A percentile compares a stretch with the other conserved stretches of the same genome.
Conservation (phyloP, 768 basidiomycete species). For the Cyclocybe cylindracea region DNA sequence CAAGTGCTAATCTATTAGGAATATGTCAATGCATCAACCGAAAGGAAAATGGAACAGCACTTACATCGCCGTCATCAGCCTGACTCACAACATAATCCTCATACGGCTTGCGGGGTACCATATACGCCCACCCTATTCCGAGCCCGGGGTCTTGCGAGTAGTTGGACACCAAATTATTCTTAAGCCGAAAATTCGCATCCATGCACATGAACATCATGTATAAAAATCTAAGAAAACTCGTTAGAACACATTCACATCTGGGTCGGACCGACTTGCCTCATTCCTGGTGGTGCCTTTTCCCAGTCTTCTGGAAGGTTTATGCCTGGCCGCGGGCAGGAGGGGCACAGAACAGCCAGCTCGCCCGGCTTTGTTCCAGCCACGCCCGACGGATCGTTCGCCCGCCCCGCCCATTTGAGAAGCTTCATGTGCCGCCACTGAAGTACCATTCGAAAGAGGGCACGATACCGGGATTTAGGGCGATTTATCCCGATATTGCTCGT, state of each 20-base stretch:
- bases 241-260: too few species aligned
- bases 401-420: conserved; percentile 23
- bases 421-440: conserved; percentile 28
- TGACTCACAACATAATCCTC: conserved; percentile 1
- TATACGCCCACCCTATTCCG: conserved; percentile 5
- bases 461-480: too few species aligned
- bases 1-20: conserved; percentile 23
- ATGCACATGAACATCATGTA: too few species aligned
- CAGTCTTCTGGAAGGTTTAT: conserved; percentile 23
- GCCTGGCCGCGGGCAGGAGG: conserved; percentile 27
- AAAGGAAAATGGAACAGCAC: too few species aligned
- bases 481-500: too few species aligned
- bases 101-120: conserved; percentile 1
- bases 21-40: background rate
- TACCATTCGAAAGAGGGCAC: too few species aligned
- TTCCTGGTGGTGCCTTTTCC: conserved; percentile 8
- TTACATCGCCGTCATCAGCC: too few species aligned
- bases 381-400: conserved; percentile 22
- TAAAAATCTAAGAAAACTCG: too few species aligned
- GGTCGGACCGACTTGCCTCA: too few species aligned
- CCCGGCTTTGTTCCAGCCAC: conserved; percentile 19
- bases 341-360: conserved; percentile 23
- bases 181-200: conserved; percentile 1
- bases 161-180: conserved; percentile 6
- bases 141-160: conserved; percentile 7